A percentile compares a stretch with the other conserved stretches of the same genome.
These are phyloP conservation scores for Middelhovenomyces tepae DNA, from an alignment of 805 yeast species.

Conservation along the genomic window DNA sequence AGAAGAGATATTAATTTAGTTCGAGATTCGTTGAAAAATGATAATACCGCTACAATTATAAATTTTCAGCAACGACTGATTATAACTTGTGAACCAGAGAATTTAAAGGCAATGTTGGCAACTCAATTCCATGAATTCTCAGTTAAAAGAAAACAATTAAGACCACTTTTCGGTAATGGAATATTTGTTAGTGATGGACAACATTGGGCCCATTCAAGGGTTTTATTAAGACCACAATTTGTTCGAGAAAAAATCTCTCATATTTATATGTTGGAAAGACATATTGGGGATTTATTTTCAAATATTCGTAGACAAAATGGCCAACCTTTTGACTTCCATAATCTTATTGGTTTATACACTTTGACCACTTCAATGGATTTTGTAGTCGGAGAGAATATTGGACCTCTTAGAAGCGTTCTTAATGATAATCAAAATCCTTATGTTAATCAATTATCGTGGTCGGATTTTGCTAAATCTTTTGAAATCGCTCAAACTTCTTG, in stretches of 20 bases:
- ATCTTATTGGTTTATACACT: constrained; percentile 7
- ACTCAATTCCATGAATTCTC: constrained; percentile 22
- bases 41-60: no score
- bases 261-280: constrained; percentile 17
- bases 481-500: no score
- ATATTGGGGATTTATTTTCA: constrained; percentile 17
- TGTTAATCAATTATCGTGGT: no score
- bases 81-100: constrained; percentile 23
- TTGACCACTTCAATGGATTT: constrained; percentile 9
- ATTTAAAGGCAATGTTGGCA: constrained; percentile 22
- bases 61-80: no score
- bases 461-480: no score
- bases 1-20: no score
- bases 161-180: constrained; percentile 23
- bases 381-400: no score
- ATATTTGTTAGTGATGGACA: constrained; percentile 24
- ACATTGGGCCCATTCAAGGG: constrained; percentile 26
- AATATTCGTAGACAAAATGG: constrained; percentile 4
- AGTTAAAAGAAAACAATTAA: constrained; percentile 21
- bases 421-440: no score
- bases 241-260: constrained; percentile 21
- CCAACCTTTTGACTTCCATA: constrained; percentile 1
- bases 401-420: no score
- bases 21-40: no score
- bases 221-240: constrained; percentile 25